phyloP scores from a whole-genome alignment of 176 grass and related monocot species.

The Carex scoparia region DNA sequence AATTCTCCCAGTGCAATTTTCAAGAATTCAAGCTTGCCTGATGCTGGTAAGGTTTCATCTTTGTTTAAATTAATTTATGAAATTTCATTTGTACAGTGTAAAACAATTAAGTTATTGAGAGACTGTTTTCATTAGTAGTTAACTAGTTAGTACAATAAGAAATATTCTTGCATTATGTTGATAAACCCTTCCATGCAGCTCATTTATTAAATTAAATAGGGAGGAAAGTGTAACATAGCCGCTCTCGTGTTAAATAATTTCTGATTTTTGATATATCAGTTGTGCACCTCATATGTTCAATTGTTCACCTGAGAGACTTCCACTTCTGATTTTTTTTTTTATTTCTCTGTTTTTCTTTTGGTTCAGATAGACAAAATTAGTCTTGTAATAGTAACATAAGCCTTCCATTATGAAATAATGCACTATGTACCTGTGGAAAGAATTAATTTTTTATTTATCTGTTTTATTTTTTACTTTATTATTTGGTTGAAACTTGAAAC shows the following conservation, averaged over 20 bases:
- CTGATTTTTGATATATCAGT: not conserved
- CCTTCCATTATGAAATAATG: not conserved
- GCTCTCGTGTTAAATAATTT: not conserved
- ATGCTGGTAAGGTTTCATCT: slow-evolving; percentile 26
- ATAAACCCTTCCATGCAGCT: not conserved
- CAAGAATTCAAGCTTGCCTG: slow-evolving; percentile 20
- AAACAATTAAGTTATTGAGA: not conserved
- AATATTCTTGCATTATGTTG: not conserved
- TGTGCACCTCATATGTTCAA: not conserved
- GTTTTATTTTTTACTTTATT: not conserved
- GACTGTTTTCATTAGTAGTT: not conserved
- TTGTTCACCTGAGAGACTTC: not conserved
- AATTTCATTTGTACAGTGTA: not conserved
- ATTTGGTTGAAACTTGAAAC: not conserved
- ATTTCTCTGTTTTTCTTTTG: not conserved
- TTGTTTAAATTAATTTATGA: not conserved
- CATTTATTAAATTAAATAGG: not conserved
- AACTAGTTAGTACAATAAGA: not conserved
- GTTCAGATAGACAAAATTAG: not conserved
- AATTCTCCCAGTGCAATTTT: slow-evolving; percentile 11
- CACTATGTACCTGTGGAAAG: not conserved
- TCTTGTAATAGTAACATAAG: not conserved
- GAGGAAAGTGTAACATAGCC: not conserved
- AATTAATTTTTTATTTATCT: not conserved
- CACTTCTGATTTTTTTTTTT: not conserved